Percentiles rank a stretch among this genome's conserved stretches.
Evolutionary conservation across 345 rosid species (phyloP).

Genomic region (Luvunga scandens): DNA sequence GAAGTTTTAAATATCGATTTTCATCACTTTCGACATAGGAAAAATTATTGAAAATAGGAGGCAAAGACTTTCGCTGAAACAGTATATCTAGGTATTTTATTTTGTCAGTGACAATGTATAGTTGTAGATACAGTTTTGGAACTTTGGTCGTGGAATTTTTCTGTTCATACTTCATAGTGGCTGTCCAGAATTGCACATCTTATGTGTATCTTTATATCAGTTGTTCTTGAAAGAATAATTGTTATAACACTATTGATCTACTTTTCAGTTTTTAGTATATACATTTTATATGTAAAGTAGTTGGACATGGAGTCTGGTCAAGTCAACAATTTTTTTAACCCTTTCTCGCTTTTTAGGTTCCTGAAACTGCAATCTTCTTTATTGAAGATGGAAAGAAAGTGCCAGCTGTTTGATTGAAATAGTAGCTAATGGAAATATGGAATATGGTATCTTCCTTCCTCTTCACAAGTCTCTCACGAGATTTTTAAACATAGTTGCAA

Average conservation of each 20-base stretch:
- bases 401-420: slow-evolving; percentile 9
- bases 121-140: not conserved
- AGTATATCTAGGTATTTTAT: not conserved
- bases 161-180: not conserved
- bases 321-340: not conserved
- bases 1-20: not conserved
- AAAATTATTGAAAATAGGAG: not conserved
- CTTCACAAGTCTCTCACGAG: not conserved
- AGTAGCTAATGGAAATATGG: not conserved
- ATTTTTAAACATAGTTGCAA: not conserved
- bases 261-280: not conserved
- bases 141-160: not conserved
- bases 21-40: not conserved
- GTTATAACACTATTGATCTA: not conserved
- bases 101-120: not conserved
- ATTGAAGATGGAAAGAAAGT: slow-evolving; percentile 16
- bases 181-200: not conserved
- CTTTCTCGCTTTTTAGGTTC: slow-evolving; percentile 13
- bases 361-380: slow-evolving; percentile 20
- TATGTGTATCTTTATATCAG: not conserved
- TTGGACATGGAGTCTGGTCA: not conserved
- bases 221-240: not conserved
- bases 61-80: not conserved
- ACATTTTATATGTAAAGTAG: not conserved
- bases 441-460: not conserved